Evolutionary conservation across 768 basidiomycete genomes (phyloP).

Genomic region (Cystofilobasidium bisporidii): DNA sequence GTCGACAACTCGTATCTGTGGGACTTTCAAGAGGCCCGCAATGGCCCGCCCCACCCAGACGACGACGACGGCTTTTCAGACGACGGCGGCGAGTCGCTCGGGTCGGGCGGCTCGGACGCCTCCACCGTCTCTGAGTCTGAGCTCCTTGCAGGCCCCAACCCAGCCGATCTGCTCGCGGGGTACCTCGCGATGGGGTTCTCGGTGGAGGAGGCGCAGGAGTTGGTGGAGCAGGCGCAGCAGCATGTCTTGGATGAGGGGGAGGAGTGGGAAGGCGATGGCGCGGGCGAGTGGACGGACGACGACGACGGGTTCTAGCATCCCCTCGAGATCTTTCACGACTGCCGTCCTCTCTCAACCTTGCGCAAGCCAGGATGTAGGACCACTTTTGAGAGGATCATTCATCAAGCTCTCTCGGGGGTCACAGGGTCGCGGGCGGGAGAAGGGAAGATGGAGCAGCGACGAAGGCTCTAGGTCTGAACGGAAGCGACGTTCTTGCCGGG

Average conservation of each 20-base stretch:
- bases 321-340: too few relatives aligned
- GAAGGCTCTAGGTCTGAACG: slow-evolving; percentile 6
- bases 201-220: background rate
- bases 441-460: background rate
- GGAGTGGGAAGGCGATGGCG: background rate
- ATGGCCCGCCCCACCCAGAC: background rate
- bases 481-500: slow-evolving; percentile 24
- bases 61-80: too few relatives aligned
- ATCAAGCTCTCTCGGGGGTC: background rate
- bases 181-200: too few relatives aligned
- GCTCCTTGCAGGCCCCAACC: too few relatives aligned
- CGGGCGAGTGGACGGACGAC: background rate
- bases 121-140: too few relatives aligned
- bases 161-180: too few relatives aligned
- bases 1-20: background rate
- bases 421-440: background rate
- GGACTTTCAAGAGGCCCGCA: background rate
- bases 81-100: background rate
- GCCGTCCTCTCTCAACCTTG: too few relatives aligned
- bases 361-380: too few relatives aligned
- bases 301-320: background rate
- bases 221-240: background rate
- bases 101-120: background rate
- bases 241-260: background rate
- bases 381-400: too few relatives aligned